Percentiles rank a stretch among this genome's conserved stretches.
phyloP scores from a whole-genome alignment of 306 rosid species.

The Mucuna pruriens region DNA sequence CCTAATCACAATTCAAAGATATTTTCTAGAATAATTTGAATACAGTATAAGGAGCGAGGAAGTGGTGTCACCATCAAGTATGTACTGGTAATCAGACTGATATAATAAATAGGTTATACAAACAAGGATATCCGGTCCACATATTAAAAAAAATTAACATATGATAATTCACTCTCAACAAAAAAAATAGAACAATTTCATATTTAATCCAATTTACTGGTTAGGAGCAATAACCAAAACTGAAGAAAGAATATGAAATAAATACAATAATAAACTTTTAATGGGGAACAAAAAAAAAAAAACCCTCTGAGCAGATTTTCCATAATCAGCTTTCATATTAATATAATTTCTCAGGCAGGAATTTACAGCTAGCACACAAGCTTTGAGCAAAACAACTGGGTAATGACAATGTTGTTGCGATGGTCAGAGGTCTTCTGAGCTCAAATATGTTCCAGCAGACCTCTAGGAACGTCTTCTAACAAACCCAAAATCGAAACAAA shows the following conservation, averaged over 20 bases:
- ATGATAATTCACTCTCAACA: not conserved
- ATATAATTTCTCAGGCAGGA: not conserved
- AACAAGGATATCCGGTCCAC: slow-evolving; percentile 20
- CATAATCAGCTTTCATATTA: not conserved
- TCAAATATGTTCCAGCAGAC: slow-evolving; percentile 49
- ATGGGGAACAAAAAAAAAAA: not conserved
- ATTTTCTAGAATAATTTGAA: not conserved
- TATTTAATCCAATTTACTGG: slow-evolving; percentile 15
- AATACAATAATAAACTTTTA: slow-evolving; percentile 18
- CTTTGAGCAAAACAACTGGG: slow-evolving; percentile 49
- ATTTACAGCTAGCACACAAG: slow-evolving; percentile 27
- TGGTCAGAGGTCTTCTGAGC: slow-evolving; percentile 45
- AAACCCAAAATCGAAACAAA: slow-evolving; percentile 37
- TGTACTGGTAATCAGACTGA: not conserved
- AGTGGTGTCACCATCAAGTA: not conserved
- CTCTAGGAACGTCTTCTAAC: slow-evolving; percentile 44
- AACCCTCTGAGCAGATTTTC: slow-evolving; percentile 7
- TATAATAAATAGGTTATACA: slow-evolving; percentile 10
- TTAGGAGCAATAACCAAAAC: slow-evolving; percentile 13
- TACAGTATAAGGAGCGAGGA: not conserved
- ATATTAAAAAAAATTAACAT: not conserved
- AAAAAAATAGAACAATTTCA: slow-evolving; percentile 7
- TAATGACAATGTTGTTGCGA: slow-evolving; percentile 37
- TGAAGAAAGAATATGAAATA: slow-evolving; percentile 24
- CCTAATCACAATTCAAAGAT: not conserved